A percentile compares a stretch with the other conserved stretches of the same genome.
These are phyloP conservation scores for Senecio squalidus DNA, from an alignment of 140 eudicot genomes.

Conservation along the genomic window DNA sequence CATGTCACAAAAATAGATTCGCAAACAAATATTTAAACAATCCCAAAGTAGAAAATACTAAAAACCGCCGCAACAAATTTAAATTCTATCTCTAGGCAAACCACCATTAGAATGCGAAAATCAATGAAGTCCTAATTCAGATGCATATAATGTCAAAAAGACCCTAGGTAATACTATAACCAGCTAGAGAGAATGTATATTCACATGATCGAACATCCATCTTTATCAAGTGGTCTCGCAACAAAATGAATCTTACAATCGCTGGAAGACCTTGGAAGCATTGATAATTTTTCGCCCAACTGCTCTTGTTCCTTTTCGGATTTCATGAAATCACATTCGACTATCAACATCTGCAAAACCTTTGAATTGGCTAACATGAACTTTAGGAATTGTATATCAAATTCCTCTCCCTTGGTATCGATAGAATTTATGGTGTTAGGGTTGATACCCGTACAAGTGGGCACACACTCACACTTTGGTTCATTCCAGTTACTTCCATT, in stretches of 20 bases:
- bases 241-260: slow-evolving; percentile 10
- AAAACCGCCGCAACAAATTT: too few species aligned
- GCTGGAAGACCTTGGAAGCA: slow-evolving; percentile 8
- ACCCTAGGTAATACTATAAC: too few species aligned
- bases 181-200: too few species aligned
- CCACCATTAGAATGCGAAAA: too few species aligned
- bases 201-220: background rate
- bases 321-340: background rate
- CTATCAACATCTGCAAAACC: slow-evolving; percentile 1
- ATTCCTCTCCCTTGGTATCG: too few species aligned
- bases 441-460: slow-evolving; percentile 4
- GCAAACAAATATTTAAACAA: too few species aligned
- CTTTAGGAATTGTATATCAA: background rate
- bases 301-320: background rate
- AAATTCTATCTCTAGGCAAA: too few species aligned
- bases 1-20: too few species aligned
- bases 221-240: background rate
- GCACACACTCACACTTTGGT: background rate
- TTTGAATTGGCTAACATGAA: background rate
- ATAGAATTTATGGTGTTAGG: background rate
- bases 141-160: too few species aligned
- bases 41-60: too few species aligned
- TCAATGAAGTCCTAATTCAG: too few species aligned
- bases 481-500: background rate
- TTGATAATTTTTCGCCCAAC: background rate